Evolutionary conservation across 306 rosid genomes (phyloP).

Genomic region (Pachyrhizus erosus): DNA sequence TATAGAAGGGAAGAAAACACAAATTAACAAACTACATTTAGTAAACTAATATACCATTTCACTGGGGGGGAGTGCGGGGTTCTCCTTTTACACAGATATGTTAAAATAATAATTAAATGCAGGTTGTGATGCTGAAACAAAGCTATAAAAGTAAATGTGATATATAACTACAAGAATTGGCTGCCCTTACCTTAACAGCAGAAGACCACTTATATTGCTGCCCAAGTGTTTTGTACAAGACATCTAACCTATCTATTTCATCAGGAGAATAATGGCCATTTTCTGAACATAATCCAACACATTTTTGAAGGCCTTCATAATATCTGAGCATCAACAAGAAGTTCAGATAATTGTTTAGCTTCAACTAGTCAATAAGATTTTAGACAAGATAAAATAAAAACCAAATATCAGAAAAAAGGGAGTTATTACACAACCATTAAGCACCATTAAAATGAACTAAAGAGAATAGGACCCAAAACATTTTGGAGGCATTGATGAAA

Average conservation of each 20-base stretch:
- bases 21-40: background rate
- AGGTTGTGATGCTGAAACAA: slow-evolving; percentile 23
- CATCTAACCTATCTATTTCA: slow-evolving; percentile 73
- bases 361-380: background rate
- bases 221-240: slow-evolving; percentile 74
- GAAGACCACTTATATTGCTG: slow-evolving; percentile 92
- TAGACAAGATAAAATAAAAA: slow-evolving; percentile 1
- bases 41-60: background rate
- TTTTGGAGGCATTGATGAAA: slow-evolving; percentile 64
- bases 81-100: slow-evolving; percentile 20
- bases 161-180: slow-evolving; percentile 13
- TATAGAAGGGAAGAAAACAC: slow-evolving; percentile 17
- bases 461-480: slow-evolving; percentile 51
- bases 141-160: slow-evolving; percentile 19
- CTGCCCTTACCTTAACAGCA: slow-evolving; percentile 78
- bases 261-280: slow-evolving; percentile 66
- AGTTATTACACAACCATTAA: slow-evolving; percentile 23
- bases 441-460: background rate
- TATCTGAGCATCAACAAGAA: slow-evolving; percentile 60
- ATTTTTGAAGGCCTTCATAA: slow-evolving; percentile 90
- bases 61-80: too few species aligned
- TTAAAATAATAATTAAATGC: background rate
- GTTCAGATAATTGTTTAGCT: slow-evolving; percentile 16
- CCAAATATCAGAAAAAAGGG: background rate
- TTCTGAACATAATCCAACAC: slow-evolving; percentile 79